A percentile compares a stretch with the other conserved stretches of the same genome.
Conservation (phyloP, 1,284 basidiomycete genomes). For the Cerrena zonata region DNA sequence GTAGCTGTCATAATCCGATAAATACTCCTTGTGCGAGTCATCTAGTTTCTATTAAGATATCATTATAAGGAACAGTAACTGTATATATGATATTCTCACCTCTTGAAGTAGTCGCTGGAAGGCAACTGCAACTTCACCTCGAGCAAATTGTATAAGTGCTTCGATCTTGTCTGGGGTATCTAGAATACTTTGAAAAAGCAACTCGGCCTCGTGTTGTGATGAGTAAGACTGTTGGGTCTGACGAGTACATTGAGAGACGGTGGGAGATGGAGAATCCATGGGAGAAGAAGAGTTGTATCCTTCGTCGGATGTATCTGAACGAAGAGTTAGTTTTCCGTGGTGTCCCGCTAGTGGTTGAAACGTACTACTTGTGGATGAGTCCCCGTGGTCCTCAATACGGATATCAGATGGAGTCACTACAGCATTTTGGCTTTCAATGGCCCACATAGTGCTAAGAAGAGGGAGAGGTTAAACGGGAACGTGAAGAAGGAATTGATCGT, state of each 20-base stretch:
- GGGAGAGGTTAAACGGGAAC: too few relatives aligned
- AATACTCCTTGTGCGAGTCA: background rate
- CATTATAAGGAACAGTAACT: background rate
- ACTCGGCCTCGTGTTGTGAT: background rate
- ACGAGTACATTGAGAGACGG: background rate
- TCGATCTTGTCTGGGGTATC: background rate
- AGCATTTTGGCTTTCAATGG: too few relatives aligned
- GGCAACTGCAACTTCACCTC: background rate
- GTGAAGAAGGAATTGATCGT: too few relatives aligned
- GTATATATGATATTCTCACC: background rate
- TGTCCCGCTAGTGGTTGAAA: background rate
- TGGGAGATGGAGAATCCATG: too few relatives aligned
- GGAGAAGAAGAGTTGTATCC: background rate
- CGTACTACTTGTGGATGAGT: background rate
- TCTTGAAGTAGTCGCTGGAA: background rate
- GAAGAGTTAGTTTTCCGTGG: background rate
- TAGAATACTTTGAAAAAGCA: background rate
- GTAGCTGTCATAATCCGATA: background rate
- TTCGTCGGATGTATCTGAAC: background rate
- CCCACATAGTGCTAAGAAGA: too few relatives aligned
- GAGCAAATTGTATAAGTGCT: background rate
- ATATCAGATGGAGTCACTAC: too few relatives aligned
- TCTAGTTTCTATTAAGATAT: background rate
- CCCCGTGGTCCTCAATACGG: too few relatives aligned
- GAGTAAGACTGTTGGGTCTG: background rate